Conservation (phyloP, 1,284 basidiomycete genomes). For the Cutaneotrichosporon sp. region DNA sequence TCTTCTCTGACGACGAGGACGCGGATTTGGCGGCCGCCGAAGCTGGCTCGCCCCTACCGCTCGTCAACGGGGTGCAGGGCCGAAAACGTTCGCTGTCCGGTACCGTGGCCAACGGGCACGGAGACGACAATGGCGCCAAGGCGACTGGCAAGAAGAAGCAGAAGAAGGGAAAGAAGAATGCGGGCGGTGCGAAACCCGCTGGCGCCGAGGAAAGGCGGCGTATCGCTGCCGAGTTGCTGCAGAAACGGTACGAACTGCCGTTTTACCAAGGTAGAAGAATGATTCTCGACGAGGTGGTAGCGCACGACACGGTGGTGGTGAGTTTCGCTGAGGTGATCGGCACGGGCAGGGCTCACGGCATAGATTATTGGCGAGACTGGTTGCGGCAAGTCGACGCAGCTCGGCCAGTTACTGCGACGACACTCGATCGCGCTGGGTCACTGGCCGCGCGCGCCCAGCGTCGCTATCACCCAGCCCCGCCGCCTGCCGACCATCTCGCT, state of each 20-base stretch:
- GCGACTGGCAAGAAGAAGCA: slow-evolving; percentile 1
- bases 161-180: slow-evolving; percentile 1
- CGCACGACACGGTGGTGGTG: slow-evolving; percentile 77
- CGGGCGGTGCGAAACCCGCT: slow-evolving; percentile 5
- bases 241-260: slow-evolving; percentile 64
- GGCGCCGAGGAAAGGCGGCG: slow-evolving; percentile 21
- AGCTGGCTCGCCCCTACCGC: slow-evolving; percentile 2
- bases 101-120: neutral
- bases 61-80: neutral
- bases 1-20: slow-evolving; percentile 20
- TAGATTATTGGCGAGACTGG: slow-evolving; percentile 91
- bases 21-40: neutral
- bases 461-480: slow-evolving; percentile 88
- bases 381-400: slow-evolving; percentile 95
- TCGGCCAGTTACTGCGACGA: slow-evolving; percentile 79
- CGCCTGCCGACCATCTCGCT: slow-evolving; percentile 91
- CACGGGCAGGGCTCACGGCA: neutral
- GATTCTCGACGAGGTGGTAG: slow-evolving; percentile 65
- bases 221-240: slow-evolving; percentile 51
- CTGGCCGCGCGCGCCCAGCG: slow-evolving; percentile 56
- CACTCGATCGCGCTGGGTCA: slow-evolving; percentile 30
- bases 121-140: neutral
- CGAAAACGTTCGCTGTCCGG: no score
- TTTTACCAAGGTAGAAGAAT: slow-evolving; percentile 71
- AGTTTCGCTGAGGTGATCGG: slow-evolving; percentile 12